Evolutionary conservation across 2,329 filamentous ascomycete genomes (phyloP).

Genomic region (Clarireedia paspali): DNA sequence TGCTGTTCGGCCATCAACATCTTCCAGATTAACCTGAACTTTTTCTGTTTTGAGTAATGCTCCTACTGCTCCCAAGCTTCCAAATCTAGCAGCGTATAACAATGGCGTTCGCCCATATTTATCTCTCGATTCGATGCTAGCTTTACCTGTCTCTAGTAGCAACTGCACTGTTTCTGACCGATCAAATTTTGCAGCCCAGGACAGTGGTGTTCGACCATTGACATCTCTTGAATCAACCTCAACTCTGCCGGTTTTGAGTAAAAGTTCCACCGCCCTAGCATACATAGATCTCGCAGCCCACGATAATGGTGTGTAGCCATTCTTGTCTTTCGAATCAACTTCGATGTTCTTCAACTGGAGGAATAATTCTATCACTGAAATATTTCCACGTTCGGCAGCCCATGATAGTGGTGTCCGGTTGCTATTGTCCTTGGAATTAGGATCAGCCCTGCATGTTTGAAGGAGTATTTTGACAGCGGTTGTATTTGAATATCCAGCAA

Average conservation of each 20-base stretch:
- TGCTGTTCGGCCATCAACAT: neutral
- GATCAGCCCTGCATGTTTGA: no score
- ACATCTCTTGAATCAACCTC: neutral
- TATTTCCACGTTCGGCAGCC: no score
- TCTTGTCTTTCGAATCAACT: no score
- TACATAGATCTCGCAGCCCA: conserved; percentile 8
- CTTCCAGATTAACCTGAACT: neutral
- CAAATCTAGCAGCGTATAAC: neutral
- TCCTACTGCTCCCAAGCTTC: neutral
- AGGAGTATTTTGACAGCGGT: no score
- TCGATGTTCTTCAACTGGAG: no score
- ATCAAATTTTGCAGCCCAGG: neutral
- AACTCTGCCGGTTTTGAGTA: conserved; percentile 1
- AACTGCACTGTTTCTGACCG: neutral
- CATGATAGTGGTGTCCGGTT: no score
- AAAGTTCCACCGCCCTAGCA: neutral
- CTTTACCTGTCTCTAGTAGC: neutral
- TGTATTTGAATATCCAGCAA: neutral
- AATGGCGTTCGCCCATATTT: neutral
- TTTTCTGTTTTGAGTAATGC: neutral
- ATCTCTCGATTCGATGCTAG: neutral
- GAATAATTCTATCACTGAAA: no score
- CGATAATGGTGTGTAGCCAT: conserved; percentile 1
- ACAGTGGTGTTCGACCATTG: neutral
- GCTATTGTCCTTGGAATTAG: no score